Evolutionary conservation across 2,329 filamentous ascomycete genomes (phyloP).

Genomic region (Aspergillus texensis): DNA sequence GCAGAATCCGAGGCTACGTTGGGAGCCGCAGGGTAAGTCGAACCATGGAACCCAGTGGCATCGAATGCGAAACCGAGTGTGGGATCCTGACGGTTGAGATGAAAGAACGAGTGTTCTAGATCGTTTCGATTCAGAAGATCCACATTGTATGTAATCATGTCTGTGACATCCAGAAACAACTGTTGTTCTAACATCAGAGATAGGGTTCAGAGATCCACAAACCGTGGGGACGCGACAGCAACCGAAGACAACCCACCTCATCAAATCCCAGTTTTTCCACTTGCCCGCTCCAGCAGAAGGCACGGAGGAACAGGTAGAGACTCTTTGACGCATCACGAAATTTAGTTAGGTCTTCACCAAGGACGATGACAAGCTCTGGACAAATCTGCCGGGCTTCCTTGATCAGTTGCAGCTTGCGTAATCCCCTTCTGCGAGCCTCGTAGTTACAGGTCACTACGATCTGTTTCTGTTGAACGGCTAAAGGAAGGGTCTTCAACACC

Average conservation of each 20-base stretch:
- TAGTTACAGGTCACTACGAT: slow-evolving; percentile 96
- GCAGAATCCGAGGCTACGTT: slow-evolving; percentile 11
- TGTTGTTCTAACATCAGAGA: slow-evolving; percentile 27
- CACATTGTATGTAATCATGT: slow-evolving; percentile 81
- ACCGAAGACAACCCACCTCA: slow-evolving; percentile 62
- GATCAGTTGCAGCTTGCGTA: slow-evolving; percentile 80
- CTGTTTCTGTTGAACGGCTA: slow-evolving; percentile 90
- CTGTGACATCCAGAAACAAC: slow-evolving; percentile 78
- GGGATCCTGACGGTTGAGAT: slow-evolving; percentile 71
- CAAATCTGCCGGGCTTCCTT: slow-evolving; percentile 77
- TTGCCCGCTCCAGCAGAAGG: slow-evolving; percentile 75
- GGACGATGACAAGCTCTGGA: slow-evolving; percentile 80
- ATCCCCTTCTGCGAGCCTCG: slow-evolving; percentile 69
- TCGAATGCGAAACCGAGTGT: slow-evolving; percentile 81
- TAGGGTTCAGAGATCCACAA: background rate
- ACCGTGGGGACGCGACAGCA: background rate
- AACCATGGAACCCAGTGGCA: slow-evolving; percentile 67
- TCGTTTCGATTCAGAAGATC: slow-evolving; percentile 68
- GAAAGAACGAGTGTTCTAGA: slow-evolving; percentile 74
- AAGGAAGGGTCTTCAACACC: slow-evolving; percentile 68
- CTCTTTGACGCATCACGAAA: slow-evolving; percentile 87
- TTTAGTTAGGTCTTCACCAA: slow-evolving; percentile 81
- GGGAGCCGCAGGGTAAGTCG: slow-evolving; percentile 54
- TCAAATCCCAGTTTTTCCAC: slow-evolving; percentile 87
- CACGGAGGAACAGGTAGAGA: slow-evolving; percentile 72